These are phyloP conservation scores for Aciculosporium take DNA, from an alignment of 2,329 filamentous ascomycete species.

Conservation along the genomic window DNA sequence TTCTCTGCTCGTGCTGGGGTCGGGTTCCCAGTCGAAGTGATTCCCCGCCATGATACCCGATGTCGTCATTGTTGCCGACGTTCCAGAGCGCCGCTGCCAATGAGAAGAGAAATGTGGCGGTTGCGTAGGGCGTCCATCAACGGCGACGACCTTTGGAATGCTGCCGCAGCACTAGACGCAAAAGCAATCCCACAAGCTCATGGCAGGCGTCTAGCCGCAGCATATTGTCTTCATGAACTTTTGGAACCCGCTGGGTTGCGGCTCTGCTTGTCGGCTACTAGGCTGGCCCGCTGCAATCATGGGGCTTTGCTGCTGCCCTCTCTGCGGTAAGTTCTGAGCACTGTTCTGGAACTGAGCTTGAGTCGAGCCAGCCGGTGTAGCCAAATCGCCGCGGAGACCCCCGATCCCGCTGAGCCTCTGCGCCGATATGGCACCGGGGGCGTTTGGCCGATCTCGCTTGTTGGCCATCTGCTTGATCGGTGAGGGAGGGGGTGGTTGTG, in stretches of 20 bases:
- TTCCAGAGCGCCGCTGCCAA: background rate
- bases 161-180: constrained; percentile 16
- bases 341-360: constrained; percentile 96
- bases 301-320: constrained; percentile 45
- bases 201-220: constrained; percentile 50
- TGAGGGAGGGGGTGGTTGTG: constrained; percentile 77
- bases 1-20: background rate
- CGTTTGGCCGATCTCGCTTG: constrained; percentile 63
- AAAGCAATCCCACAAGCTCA: constrained; percentile 16
- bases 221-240: constrained; percentile 88
- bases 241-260: constrained; percentile 69
- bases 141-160: constrained; percentile 9
- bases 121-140: background rate
- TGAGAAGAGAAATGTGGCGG: background rate
- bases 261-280: constrained; percentile 46
- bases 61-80: background rate
- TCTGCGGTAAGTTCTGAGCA: constrained; percentile 67
- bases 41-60: background rate
- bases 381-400: constrained; percentile 54
- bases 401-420: constrained; percentile 66
- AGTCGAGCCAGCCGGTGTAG: constrained; percentile 77
- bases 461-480: constrained; percentile 70
- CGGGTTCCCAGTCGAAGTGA: background rate
- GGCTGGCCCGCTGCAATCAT: constrained; percentile 39
- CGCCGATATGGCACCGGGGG: constrained; percentile 54